phyloP scores from a whole-genome alignment of 164 flowering plant genomes.

The Piper betle region DNA sequence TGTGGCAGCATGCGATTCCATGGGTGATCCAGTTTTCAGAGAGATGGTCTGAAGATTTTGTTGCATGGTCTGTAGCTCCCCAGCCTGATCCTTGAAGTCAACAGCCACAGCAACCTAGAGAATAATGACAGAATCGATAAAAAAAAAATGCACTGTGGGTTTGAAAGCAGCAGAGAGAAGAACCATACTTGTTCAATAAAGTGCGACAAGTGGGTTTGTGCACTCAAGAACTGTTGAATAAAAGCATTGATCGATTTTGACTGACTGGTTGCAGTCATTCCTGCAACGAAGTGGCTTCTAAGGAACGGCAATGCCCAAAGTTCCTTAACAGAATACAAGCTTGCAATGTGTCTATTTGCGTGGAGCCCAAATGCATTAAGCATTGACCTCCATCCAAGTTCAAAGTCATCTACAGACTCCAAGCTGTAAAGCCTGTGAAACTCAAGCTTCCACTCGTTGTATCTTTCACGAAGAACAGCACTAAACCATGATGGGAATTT shows the following conservation, averaged over 20 bases:
- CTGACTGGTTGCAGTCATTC: slow-evolving; percentile 59
- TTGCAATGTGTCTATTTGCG: slow-evolving; percentile 61
- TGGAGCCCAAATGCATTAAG: slow-evolving; percentile 62
- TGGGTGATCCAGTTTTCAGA: slow-evolving; percentile 90
- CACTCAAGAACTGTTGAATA: slow-evolving; percentile 81
- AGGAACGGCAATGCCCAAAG: slow-evolving; percentile 85
- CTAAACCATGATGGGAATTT: slow-evolving; percentile 97
- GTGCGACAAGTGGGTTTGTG: slow-evolving; percentile 73
- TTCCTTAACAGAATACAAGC: slow-evolving; percentile 47
- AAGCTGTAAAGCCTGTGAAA: slow-evolving; percentile 68
- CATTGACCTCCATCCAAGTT: slow-evolving; percentile 85
- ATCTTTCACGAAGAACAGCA: slow-evolving; percentile 81
- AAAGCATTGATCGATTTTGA: slow-evolving; percentile 81
- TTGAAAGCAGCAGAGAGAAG: slow-evolving; percentile 3
- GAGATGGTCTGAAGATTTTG: slow-evolving; percentile 85
- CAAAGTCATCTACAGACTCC: slow-evolving; percentile 76
- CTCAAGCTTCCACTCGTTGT: slow-evolving; percentile 86
- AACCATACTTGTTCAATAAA: slow-evolving; percentile 75
- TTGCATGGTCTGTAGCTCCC: slow-evolving; percentile 92
- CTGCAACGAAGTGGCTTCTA: slow-evolving; percentile 83
- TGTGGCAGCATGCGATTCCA: slow-evolving; percentile 92
- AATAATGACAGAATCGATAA: background rate
- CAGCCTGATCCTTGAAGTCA: slow-evolving; percentile 88
- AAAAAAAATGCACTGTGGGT: background rate
- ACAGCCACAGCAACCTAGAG: slow-evolving; percentile 70